These are phyloP conservation scores for Petunia axillaris DNA, from an alignment of 257 asterid species.

Conservation along the genomic window DNA sequence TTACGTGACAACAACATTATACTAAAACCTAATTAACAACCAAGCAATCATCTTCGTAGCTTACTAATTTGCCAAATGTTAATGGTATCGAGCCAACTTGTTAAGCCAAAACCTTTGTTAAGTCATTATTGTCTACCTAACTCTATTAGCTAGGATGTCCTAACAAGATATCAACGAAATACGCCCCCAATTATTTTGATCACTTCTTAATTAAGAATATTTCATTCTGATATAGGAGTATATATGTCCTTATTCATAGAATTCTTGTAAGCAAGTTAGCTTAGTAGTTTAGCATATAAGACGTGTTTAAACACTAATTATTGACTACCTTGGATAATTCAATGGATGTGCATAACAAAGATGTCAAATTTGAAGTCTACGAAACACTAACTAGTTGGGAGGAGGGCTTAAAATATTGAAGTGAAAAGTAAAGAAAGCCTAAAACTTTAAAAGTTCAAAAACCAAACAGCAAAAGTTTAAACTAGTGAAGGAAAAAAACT, in stretches of 20 bases:
- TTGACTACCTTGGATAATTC: not conserved
- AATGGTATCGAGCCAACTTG: conserved; percentile 26
- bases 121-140: conserved; percentile 35
- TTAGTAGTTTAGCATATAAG: not conserved
- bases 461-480: not conserved
- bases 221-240: not conserved
- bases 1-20: conserved; percentile 23
- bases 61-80: conserved; percentile 38
- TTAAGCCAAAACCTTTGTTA: conserved; percentile 7
- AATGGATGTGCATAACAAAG: not conserved
- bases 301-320: not conserved
- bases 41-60: conserved; percentile 29
- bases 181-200: not conserved
- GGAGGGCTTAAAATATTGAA: not conserved
- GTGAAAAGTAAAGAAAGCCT: not conserved
- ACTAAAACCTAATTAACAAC: conserved; percentile 36
- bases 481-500: not conserved
- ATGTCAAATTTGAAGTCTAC: not conserved
- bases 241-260: not conserved
- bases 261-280: not conserved
- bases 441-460: not conserved
- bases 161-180: not conserved
- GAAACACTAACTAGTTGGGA: not conserved
- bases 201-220: conserved; percentile 1
- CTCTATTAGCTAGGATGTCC: not conserved